Evolutionary conservation across 352 stramenopile genomes (phyloP), one percentile per base, ranked within the genome.

Genomic region (Phytophthora chlamydospora): DNA sequence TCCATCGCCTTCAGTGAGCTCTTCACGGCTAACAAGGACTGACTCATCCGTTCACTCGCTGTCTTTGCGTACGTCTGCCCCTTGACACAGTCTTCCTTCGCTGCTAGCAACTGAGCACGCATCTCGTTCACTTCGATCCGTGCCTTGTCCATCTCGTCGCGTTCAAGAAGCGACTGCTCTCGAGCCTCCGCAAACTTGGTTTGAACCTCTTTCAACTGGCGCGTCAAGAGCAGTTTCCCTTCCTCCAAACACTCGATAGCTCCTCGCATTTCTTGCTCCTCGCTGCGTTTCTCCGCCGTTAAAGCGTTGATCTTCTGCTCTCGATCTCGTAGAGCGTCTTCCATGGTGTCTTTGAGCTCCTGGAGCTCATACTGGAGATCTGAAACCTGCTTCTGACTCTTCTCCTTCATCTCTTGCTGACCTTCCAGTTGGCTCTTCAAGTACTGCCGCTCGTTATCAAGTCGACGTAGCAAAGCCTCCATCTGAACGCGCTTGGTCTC

Each of bases 371-470:
- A 65, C 41, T 87, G 57, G 2, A 91, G 69, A n/a, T 31, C 55
- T 0, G 58, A 38, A 1, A 76, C 75, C 40, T 85, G 72, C 16
- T 63, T 62, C 34, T 86, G 76, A 38, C 49, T 71, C 13, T 72
- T 73, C 17, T 77, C 61, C 48, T 82, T 84, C 55, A 72, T 57
- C 39, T 86, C 75, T 27, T 78, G 65, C 33, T 87, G 81, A 7
- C 62, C 69, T 41, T 89, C 75, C 5, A 91, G 62, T 50, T 93
- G 85, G 34, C 78, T 91, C 56, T 93, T 92, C 27, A 95, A 53
- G 43, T 95, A 95, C 40, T 91, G 81, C 1, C 85, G 76, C 40
- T 95, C 83, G 35, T 95, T 92, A 40, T 91, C 85, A 1, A 95
- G 78, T 2, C 83, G 64, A 16, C 85, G 70, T 6, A 95, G 41